These are phyloP conservation scores for Phytophthora niederhauseri DNA, from an alignment of 352 stramenopile genomes.

Conservation along the genomic window DNA sequence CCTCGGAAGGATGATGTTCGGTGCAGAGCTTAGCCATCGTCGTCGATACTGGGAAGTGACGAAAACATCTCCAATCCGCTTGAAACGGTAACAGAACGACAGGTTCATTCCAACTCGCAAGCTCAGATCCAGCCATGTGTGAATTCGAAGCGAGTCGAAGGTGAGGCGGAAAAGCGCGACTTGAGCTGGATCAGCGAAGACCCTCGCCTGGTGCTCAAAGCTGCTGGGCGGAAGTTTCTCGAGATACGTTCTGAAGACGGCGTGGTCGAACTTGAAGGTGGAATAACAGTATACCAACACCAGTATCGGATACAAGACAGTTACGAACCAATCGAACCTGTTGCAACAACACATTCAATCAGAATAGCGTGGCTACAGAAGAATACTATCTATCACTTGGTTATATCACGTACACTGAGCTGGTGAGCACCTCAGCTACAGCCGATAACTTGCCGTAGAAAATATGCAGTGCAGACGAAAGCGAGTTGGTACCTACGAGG, in stretches of 20 bases:
- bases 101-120: conserved; percentile 38
- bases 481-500: conserved; percentile 32
- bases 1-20: neutral
- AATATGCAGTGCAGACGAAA: conserved; percentile 28
- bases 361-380: neutral
- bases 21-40: neutral
- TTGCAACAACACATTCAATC: no score
- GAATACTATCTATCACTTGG: neutral
- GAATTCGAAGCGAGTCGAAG: conserved; percentile 38
- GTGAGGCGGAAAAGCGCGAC: conserved; percentile 36
- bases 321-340: conserved; percentile 36
- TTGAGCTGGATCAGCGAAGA: conserved; percentile 40
- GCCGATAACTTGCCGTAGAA: conserved; percentile 28
- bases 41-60: conserved; percentile 19
- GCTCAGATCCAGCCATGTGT: conserved; percentile 27
- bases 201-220: conserved; percentile 38
- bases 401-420: conserved; percentile 30
- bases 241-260: conserved; percentile 30
- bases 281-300: conserved; percentile 36
- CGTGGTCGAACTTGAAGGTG: conserved; percentile 42
- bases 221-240: conserved; percentile 20
- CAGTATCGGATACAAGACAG: conserved; percentile 37
- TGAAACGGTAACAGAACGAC: conserved; percentile 33
- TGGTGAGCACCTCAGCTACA: conserved; percentile 40
- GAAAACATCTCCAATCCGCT: conserved; percentile 17